Evolutionary conservation across 129 eudicot genomes (phyloP).

Genomic region (Chrysanthemum makinoi): DNA sequence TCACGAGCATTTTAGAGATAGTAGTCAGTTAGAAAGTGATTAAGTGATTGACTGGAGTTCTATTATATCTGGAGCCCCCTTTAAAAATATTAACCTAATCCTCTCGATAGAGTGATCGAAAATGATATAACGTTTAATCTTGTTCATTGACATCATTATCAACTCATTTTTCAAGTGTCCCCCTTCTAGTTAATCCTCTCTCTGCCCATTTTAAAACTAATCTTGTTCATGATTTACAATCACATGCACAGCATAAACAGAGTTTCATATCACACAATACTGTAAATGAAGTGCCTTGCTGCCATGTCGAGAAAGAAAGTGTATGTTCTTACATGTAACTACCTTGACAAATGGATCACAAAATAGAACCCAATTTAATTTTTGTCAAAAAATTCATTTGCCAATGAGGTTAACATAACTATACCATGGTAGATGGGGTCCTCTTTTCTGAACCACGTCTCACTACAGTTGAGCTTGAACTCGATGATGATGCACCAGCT

Average conservation of each 20-base stretch:
- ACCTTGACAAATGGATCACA: not conserved
- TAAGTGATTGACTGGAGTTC: too few relatives aligned
- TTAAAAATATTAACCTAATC: too few relatives aligned
- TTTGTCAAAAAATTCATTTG: conserved; percentile 12
- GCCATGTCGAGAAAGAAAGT: not conserved
- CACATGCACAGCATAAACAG: not conserved
- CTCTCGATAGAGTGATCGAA: too few relatives aligned
- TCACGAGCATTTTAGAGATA: too few relatives aligned
- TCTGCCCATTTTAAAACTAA: conserved; percentile 8
- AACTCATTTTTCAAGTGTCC: too few relatives aligned
- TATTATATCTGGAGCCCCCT: too few relatives aligned
- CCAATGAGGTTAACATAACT: conserved; percentile 1
- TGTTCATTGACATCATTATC: too few relatives aligned
- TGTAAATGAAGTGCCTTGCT: conserved; percentile 12
- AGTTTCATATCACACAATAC: conserved; percentile 9
- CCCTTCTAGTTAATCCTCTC: not conserved
- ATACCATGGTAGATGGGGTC: conserved; percentile 60
- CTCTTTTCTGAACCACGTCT: conserved; percentile 61
- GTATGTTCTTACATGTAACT: conserved; percentile 1
- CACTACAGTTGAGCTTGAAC: conserved; percentile 49
- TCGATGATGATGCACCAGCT: conserved; percentile 54
- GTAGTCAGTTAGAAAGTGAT: too few relatives aligned
- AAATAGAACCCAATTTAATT: not conserved
- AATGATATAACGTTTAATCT: too few relatives aligned
- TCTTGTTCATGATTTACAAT: not conserved